Conservation (phyloP, 2,329 filamentous ascomycete species). For the Fusarium nematophilum region DNA sequence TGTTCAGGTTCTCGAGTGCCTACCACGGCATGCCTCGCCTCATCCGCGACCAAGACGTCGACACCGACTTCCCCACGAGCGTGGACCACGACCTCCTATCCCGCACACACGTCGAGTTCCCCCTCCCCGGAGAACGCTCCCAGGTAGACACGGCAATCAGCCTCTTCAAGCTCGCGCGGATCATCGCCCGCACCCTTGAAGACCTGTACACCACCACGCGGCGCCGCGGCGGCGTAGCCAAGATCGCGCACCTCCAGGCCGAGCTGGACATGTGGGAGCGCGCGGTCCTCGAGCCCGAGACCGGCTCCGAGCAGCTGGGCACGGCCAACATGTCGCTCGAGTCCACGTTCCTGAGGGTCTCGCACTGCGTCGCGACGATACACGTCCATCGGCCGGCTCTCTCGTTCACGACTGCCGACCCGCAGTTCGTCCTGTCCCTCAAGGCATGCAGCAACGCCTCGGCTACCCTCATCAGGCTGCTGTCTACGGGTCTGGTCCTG, state of each 20-base stretch:
- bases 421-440: constrained; percentile 34
- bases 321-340: not conserved
- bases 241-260: constrained; percentile 37
- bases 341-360: constrained; percentile 25
- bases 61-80: constrained; percentile 40
- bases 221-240: constrained; percentile 40
- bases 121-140: constrained; percentile 39
- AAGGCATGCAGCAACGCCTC: constrained; percentile 26
- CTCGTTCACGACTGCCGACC: constrained; percentile 36
- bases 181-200: constrained; percentile 38
- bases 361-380: constrained; percentile 35
- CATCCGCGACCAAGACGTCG: constrained; percentile 43
- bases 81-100: constrained; percentile 42
- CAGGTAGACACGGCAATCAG: constrained; percentile 41
- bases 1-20: constrained; percentile 35
- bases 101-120: constrained; percentile 37
- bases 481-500: not conserved
- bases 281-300: constrained; percentile 9
- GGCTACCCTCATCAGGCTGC: constrained; percentile 2
- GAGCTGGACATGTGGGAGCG: constrained; percentile 42
- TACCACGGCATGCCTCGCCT: constrained; percentile 44
- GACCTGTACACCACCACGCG: constrained; percentile 41
- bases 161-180: constrained; percentile 41
- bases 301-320: constrained; percentile 8
- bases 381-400: constrained; percentile 41